A percentile compares a stretch with the other conserved stretches of the same genome.
phyloP scores from a whole-genome alignment of 805 yeast species.

The Ogataea pini region DNA sequence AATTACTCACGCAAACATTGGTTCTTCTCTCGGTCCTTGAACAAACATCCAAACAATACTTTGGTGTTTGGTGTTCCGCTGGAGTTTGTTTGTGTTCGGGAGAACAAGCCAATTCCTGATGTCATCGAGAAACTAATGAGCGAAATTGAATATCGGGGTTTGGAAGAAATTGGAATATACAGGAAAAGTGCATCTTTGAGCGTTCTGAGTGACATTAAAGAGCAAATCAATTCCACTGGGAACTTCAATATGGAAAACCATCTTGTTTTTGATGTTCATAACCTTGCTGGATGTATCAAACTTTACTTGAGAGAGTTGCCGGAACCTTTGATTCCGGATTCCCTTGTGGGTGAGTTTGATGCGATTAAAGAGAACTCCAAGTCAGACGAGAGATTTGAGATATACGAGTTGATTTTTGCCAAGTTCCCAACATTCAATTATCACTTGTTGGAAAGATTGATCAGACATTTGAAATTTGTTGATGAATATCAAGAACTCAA shows the following conservation, averaged over 20 bases:
- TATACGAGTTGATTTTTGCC: constrained; percentile 28
- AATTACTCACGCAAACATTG: constrained; percentile 54
- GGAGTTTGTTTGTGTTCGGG: constrained; percentile 71
- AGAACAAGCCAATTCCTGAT: constrained; percentile 59
- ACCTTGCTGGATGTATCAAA: constrained; percentile 86
- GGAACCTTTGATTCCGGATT: constrained; percentile 73
- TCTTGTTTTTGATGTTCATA: constrained; percentile 67
- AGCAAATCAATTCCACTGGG: constrained; percentile 48
- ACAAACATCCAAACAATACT: constrained; percentile 23
- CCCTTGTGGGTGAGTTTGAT: constrained; percentile 60
- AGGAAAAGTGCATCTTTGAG: constrained; percentile 61
- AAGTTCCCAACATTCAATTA: constrained; percentile 67
- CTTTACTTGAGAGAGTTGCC: constrained; percentile 83
- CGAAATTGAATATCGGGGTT: constrained; percentile 82
- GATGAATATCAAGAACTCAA: constrained; percentile 66
- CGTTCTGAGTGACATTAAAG: constrained; percentile 45
- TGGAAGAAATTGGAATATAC: constrained; percentile 89
- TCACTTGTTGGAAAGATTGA: constrained; percentile 63
- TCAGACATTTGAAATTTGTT: constrained; percentile 69
- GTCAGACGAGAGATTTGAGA: constrained; percentile 26
- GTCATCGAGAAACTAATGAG: constrained; percentile 65
- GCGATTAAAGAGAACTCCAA: constrained; percentile 30
- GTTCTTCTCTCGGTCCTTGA: constrained; percentile 46
- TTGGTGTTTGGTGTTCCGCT: constrained; percentile 86
- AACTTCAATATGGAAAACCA: constrained; percentile 45